phyloP scores from a whole-genome alignment of 139 green algal species.

The Gonium pectorale region DNA sequence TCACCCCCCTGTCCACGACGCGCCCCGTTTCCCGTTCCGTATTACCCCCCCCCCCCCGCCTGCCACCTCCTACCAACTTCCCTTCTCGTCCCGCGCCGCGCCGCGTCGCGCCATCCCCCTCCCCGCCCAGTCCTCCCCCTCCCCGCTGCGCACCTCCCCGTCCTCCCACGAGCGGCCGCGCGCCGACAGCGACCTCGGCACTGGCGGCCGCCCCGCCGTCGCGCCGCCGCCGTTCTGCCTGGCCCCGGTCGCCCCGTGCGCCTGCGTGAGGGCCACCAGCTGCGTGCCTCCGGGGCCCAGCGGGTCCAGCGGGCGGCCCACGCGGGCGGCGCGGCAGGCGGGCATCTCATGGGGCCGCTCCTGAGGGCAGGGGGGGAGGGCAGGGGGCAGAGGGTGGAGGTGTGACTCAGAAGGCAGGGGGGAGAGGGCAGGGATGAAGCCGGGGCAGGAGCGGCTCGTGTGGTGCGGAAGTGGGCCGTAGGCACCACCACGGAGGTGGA shows the following conservation, averaged over 20 bases:
- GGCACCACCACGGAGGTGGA: no score
- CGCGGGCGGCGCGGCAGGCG: conserved; percentile 13
- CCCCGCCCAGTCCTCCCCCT: not conserved
- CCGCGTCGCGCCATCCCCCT: no score
- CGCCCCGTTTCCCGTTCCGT: no score
- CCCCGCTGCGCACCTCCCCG: not conserved
- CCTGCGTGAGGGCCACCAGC: not conserved
- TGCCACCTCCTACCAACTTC: no score
- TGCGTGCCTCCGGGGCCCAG: conserved; percentile 1
- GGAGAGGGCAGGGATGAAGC: no score
- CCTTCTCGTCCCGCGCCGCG: no score
- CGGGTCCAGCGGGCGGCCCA: conserved; percentile 37
- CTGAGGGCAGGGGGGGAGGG: conserved; percentile 7
- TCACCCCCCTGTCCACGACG: no score
- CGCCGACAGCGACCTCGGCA: conserved; percentile 3
- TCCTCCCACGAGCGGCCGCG: conserved; percentile 24
- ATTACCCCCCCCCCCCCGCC: no score
- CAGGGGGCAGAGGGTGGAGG: not conserved
- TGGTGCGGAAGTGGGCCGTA: no score
- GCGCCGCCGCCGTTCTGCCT: not conserved
- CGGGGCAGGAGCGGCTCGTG: no score
- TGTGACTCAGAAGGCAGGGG: no score
- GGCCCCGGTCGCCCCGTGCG: not conserved
- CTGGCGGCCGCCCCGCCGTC: not conserved
- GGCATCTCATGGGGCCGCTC: conserved; percentile 33